phyloP scores from a whole-genome alignment of 805 yeast genomes.

The Wickerhamiella lipophila region DNA sequence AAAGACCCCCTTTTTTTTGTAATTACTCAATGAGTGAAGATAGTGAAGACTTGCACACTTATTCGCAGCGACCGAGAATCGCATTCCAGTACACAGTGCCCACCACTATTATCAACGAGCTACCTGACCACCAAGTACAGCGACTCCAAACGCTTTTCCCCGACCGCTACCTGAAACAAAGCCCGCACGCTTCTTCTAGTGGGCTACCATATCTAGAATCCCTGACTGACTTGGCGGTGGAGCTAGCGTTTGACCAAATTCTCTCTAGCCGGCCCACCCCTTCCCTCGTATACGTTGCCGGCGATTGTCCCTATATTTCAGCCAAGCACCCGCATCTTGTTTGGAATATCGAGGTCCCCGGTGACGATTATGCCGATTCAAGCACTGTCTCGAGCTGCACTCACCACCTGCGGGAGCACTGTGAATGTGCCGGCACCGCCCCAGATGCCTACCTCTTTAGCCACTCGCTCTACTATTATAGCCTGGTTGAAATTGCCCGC shows the following conservation, averaged over 20 bases:
- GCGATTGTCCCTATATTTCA: conserved; percentile 7
- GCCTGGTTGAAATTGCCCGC: conserved; percentile 8
- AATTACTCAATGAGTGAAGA: not conserved
- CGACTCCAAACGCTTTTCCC: conserved; percentile 6
- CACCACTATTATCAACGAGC: not conserved
- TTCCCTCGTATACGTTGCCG: conserved; percentile 6
- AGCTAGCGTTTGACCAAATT: conserved; percentile 5
- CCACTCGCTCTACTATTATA: conserved; percentile 11
- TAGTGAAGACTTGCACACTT: not conserved
- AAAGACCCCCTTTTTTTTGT: no score
- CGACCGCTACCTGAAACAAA: not conserved
- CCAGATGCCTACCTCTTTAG: conserved; percentile 11
- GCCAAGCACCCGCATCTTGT: not conserved
- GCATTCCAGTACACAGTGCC: not conserved
- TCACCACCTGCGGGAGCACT: conserved; percentile 8
- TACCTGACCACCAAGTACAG: conserved; percentile 4
- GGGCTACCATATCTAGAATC: conserved; percentile 11
- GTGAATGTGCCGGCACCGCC: conserved; percentile 10
- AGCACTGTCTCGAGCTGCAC: conserved; percentile 6
- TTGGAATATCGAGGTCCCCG: conserved; percentile 9
- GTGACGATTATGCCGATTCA: conserved; percentile 4
- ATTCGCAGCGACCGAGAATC: not conserved
- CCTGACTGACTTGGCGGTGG: conserved; percentile 7
- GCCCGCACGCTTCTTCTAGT: not conserved
- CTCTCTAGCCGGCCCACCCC: not conserved